These are phyloP conservation scores for Helianthus tuberosus DNA, from an alignment of 129 eudicot genomes.

Conservation along the genomic window DNA sequence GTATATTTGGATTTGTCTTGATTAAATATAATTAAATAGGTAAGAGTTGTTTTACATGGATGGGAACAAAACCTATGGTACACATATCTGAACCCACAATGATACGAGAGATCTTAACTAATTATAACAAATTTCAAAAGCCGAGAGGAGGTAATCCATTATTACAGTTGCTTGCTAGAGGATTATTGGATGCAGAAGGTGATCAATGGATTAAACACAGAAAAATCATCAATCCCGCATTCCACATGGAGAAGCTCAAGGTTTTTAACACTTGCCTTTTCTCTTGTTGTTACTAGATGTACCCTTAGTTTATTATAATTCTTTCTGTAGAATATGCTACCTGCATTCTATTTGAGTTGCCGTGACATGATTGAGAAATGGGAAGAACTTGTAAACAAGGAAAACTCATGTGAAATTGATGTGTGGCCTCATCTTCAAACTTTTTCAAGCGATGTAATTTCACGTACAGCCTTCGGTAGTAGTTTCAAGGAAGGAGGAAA, in stretches of 20 bases:
- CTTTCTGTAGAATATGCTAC: conserved; percentile 30
- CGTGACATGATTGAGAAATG: conserved; percentile 32
- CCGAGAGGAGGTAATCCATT: conserved; percentile 33
- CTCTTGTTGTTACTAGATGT: neutral
- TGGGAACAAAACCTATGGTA: conserved; percentile 43
- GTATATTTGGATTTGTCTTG: too few relatives aligned
- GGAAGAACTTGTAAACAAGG: conserved; percentile 11
- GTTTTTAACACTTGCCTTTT: conserved; percentile 16
- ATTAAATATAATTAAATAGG: neutral
- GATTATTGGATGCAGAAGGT: conserved; percentile 20
- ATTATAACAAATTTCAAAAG: conserved; percentile 34
- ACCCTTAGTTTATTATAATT: too few relatives aligned
- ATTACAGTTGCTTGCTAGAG: conserved; percentile 23
- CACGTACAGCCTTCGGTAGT: conserved; percentile 34
- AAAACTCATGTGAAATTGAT: conserved; percentile 28
- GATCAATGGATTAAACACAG: conserved; percentile 52
- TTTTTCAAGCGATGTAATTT: conserved; percentile 25
- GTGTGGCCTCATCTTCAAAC: conserved; percentile 36
- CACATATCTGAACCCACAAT: conserved; percentile 37
- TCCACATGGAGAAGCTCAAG: conserved; percentile 51
- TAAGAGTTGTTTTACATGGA: conserved; percentile 41
- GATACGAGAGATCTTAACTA: conserved; percentile 35
- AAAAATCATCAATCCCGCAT: conserved; percentile 51
- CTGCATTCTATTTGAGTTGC: conserved; percentile 29
- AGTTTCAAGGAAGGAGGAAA: conserved; percentile 36